Conservation (phyloP, 2,329 filamentous ascomycete genomes). For the Aureobasidium sp. region DNA sequence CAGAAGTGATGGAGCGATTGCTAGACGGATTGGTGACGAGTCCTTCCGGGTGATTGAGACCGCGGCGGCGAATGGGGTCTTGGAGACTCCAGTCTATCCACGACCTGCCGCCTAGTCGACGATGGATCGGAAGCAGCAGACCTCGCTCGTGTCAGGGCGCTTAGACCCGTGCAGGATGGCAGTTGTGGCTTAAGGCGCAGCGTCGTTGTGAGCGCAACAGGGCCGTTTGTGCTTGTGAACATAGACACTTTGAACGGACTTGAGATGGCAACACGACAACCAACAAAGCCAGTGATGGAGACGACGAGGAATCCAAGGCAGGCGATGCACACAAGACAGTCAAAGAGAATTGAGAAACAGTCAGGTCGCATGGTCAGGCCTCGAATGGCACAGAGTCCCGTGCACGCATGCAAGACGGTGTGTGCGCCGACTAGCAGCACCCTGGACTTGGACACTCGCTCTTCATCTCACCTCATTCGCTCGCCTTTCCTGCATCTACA, state of each 20-base stretch:
- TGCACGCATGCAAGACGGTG: constrained; percentile 4
- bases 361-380: neutral
- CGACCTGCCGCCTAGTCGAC: neutral
- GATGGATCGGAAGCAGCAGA: constrained; percentile 3
- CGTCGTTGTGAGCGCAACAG: constrained; percentile 1
- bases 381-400: neutral
- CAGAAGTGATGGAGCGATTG: neutral
- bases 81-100: neutral
- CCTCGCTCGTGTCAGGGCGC: constrained; percentile 7
- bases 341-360: neutral
- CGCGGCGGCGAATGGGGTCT: neutral
- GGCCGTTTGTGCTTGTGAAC: neutral
- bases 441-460: neutral
- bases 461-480: constrained; percentile 9
- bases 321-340: neutral
- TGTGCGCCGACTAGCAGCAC: constrained; percentile 4
- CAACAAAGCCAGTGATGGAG: neutral
- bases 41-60: neutral
- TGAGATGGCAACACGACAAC: neutral
- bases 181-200: constrained; percentile 10
- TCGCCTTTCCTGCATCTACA: neutral
- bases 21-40: neutral
- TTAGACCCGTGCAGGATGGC: constrained; percentile 1
- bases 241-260: neutral
- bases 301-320: neutral